Evolutionary conservation across 2,329 filamentous ascomycete genomes (phyloP).

Genomic region (Hymenoscyphus albidus): DNA sequence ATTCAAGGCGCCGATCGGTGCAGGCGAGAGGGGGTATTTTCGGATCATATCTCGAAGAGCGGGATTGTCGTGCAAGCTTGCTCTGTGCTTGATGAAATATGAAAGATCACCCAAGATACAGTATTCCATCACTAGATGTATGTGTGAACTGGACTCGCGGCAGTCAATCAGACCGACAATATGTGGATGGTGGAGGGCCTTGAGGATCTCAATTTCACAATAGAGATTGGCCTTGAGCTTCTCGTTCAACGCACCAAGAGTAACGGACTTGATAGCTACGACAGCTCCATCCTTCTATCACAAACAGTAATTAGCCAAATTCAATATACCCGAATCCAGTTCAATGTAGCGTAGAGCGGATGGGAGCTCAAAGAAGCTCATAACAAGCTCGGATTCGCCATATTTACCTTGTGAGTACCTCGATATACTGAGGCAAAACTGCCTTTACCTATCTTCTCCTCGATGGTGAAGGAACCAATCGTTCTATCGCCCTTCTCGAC

Average conservation of each 20-base stretch:
- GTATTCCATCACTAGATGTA: conserved; percentile 98
- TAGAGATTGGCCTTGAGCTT: conserved; percentile 96
- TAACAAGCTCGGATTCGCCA: neutral
- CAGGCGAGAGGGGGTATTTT: conserved; percentile 81
- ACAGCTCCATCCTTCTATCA: conserved; percentile 70
- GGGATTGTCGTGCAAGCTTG: conserved; percentile 73
- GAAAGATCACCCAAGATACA: conserved; percentile 94
- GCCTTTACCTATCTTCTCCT: conserved; percentile 90
- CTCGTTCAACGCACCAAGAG: conserved; percentile 83
- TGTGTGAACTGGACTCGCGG: conserved; percentile 79
- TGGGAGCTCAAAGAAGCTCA: neutral
- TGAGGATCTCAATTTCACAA: conserved; percentile 92
- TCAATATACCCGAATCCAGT: neutral
- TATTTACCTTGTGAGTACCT: conserved; percentile 74
- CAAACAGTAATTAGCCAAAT: conserved; percentile 22
- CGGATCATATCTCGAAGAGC: conserved; percentile 85
- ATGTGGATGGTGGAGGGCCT: conserved; percentile 89
- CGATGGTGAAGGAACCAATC: conserved; percentile 70
- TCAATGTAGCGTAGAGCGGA: neutral
- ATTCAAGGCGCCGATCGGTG: conserved; percentile 71
- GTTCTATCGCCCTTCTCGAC: conserved; percentile 46
- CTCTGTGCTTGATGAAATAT: conserved; percentile 91
- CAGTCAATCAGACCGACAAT: conserved; percentile 96
- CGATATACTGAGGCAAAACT: conserved; percentile 96
- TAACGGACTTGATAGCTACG: conserved; percentile 96